These are phyloP conservation scores for Monilinia aucupariae DNA, from an alignment of 2,329 filamentous ascomycete genomes.

Conservation along the genomic window DNA sequence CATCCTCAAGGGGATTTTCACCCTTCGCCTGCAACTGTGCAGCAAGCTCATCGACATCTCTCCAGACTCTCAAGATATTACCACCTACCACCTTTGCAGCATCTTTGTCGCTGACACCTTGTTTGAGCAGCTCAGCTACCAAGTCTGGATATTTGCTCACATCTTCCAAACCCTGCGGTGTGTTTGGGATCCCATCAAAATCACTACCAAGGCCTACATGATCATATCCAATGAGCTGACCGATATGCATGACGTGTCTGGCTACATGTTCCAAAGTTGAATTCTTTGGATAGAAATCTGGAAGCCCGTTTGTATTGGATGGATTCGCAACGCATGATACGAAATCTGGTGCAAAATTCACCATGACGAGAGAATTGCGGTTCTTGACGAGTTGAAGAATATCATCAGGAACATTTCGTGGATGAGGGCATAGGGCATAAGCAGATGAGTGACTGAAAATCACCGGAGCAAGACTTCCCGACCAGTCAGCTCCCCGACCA, in stretches of 20 bases:
- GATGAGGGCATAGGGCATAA: conserved; percentile 75
- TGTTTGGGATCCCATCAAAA: conserved; percentile 69
- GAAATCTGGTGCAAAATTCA: conserved; percentile 82
- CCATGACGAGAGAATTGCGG: conserved; percentile 75
- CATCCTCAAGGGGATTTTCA: conserved; percentile 45
- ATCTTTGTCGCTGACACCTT: conserved; percentile 70
- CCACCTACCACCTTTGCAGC: conserved; percentile 70
- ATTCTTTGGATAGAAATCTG: conserved; percentile 60
- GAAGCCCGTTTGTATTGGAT: conserved; percentile 57
- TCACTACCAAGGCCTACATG: conserved; percentile 86
- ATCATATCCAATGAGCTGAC: conserved; percentile 75
- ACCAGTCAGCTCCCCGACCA: conserved; percentile 55
- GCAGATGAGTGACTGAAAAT: conserved; percentile 89
- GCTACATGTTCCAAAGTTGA: conserved; percentile 73
- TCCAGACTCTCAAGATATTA: conserved; percentile 82
- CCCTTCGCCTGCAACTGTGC: conserved; percentile 56
- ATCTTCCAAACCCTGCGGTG: conserved; percentile 73
- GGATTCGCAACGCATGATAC: conserved; percentile 60
- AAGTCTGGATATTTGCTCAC: conserved; percentile 78
- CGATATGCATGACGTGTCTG: conserved; percentile 77
- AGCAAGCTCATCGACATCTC: conserved; percentile 68
- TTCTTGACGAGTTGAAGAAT: conserved; percentile 71
- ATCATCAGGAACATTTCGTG: conserved; percentile 83
- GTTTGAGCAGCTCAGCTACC: conserved; percentile 65
- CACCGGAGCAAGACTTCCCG: conserved; percentile 70